Evolutionary conservation across 2,329 filamentous ascomycete species (phyloP), one percentile per base, ranked within the genome.

Genomic region (Stagonosporopsis cucurbitacearum): DNA sequence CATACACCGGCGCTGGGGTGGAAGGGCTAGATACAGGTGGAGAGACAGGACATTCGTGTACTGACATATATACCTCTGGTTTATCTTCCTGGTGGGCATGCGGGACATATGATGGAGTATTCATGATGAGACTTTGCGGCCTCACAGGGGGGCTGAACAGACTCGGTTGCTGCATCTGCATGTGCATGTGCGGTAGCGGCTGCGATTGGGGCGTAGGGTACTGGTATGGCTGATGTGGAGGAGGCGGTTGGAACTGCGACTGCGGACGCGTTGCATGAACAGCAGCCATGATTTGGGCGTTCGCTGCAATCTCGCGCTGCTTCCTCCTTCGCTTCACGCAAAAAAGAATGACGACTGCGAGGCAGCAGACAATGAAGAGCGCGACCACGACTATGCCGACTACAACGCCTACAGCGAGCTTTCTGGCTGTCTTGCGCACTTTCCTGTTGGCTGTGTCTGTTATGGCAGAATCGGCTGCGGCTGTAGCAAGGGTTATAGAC

Each of bases 1-100:
- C 45, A 47, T 69, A 69, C 17, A 61, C 59, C 1, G 67, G 68
- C 9, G 63, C 65, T 3, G 68, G 68, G 4, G 66, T 67, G 2
- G 63, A 35, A 2, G 67, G 67, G 57, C 61, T 64, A 5, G 63
- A 68, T 20, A 68, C 58, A 5, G 35, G 35, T n/a, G 45, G 45
- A n/a, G 35, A 48, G 7, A 48, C 45, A 2, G 53, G 52, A 33
- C 65, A 64, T 20, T 67, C 63, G 4, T 65, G 52, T 7, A 61
- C 60, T 9, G 63, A 58, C 7, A 44, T 50, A 30, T 69, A 62
- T 2, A 53, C 52, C n/a, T 59, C 60, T 32, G 59, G 54, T 30
- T 70, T 69, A 22, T 64, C 35, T 8, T 52, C 49, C 12, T 41
- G 47, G 3, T 52, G 9, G 60, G 60, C 26, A 37, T 48, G 9